Evolutionary conservation across 139 green algal genomes (phyloP).

Genomic region (Mychonastes homosphaera): DNA sequence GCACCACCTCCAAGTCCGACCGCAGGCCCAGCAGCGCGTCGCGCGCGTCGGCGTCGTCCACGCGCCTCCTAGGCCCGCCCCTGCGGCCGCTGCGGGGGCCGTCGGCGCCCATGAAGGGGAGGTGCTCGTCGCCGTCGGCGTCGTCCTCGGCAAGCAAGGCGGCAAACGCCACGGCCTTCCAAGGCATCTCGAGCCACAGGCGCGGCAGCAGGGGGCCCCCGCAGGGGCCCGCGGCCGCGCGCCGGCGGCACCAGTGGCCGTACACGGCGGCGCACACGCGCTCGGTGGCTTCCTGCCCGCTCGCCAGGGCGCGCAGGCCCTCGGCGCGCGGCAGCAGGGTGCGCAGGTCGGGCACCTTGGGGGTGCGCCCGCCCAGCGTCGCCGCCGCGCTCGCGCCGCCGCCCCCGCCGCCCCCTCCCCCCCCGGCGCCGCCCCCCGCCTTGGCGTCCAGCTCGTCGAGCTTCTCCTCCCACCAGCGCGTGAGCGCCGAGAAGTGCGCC

Average conservation of each 20-base stretch:
- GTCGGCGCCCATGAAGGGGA: conserved; percentile 19
- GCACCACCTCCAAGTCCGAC: conserved; percentile 41
- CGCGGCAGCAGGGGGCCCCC: conserved; percentile 11
- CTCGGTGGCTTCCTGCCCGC: too few relatives aligned
- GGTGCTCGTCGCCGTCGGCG: conserved; percentile 17
- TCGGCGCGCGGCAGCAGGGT: conserved; percentile 17
- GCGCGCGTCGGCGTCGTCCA: conserved; percentile 24
- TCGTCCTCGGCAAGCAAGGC: conserved; percentile 3
- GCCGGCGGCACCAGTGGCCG: conserved; percentile 28
- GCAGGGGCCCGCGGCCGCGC: conserved; percentile 19
- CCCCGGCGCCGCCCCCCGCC: not conserved
- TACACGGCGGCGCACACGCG: too few relatives aligned
- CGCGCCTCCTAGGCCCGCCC: conserved; percentile 8
- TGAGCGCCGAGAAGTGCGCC: conserved; percentile 25
- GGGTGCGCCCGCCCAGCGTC: not conserved
- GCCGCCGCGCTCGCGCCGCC: not conserved
- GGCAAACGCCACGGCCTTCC: conserved; percentile 21
- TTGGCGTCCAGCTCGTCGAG: conserved; percentile 17
- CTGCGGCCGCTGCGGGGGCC: conserved; percentile 14
- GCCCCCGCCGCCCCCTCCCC: not conserved
- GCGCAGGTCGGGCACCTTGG: conserved; percentile 21
- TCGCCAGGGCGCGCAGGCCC: conserved; percentile 7
- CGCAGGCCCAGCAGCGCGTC: conserved; percentile 21
- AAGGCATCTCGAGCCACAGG: conserved; percentile 20
- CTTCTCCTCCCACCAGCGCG: conserved; percentile 20